Conservation (phyloP, 2,329 filamentous ascomycete species). For the Aspergillus transmontanensis region DNA sequence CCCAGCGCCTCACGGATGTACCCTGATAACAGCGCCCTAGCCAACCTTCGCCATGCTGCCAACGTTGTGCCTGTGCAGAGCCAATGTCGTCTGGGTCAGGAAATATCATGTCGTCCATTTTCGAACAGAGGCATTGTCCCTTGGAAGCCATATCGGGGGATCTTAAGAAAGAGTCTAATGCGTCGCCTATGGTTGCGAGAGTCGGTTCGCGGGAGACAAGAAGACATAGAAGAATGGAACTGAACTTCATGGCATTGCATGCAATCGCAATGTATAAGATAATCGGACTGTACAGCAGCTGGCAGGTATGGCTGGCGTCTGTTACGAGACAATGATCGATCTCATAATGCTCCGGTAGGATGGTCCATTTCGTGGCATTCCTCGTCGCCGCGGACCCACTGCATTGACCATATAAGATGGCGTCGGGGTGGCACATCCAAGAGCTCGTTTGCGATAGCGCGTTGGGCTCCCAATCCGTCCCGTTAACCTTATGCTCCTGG, state of each 20-base stretch:
- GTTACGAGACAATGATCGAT: neutral
- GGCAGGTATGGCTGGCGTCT: neutral
- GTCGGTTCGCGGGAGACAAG: neutral
- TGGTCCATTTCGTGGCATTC: neutral
- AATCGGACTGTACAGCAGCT: constrained; percentile 1
- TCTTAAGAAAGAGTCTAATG: constrained; percentile 39
- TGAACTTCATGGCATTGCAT: constrained; percentile 8
- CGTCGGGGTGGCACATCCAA: neutral
- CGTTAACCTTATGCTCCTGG: neutral
- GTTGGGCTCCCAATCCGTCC: neutral
- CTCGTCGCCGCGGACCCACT: neutral
- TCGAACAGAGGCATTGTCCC: constrained; percentile 5
- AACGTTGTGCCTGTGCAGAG: neutral
- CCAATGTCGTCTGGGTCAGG: neutral
- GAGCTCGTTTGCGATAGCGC: neutral
- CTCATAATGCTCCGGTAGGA: neutral
- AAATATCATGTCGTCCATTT: neutral
- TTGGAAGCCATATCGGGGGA: constrained; percentile 32
- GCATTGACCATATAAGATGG: neutral
- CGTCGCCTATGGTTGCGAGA: constrained; percentile 36
- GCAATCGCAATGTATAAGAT: constrained; percentile 7
- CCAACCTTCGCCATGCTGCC: constrained; percentile 4
- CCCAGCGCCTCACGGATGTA: constrained; percentile 10
- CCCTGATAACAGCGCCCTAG: constrained; percentile 6
- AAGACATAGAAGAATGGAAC: constrained; percentile 6